phyloP scores from a whole-genome alignment of 2,329 filamentous ascomycete species.

The Hymenoscyphus salicellus region DNA sequence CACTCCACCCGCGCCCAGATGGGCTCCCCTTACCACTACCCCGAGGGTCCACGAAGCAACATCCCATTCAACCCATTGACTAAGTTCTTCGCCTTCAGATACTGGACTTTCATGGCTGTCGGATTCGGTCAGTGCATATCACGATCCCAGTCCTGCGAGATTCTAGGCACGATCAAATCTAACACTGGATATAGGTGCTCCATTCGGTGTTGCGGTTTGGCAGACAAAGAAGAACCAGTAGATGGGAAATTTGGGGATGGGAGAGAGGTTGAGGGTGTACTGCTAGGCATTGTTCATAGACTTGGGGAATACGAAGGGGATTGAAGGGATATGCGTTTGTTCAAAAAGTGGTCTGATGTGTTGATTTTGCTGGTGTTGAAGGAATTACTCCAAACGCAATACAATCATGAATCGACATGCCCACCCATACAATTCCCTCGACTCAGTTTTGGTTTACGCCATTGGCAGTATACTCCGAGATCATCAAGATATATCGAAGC shows the following conservation, averaged over 20 bases:
- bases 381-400: background rate
- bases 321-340: background rate
- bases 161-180: conserved; percentile 20
- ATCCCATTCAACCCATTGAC: conserved; percentile 95
- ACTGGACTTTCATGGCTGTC: conserved; percentile 69
- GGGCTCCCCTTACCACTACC: conserved; percentile 94
- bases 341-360: background rate
- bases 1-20: conserved; percentile 82
- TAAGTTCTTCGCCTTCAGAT: conserved; percentile 78
- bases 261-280: conserved; percentile 19
- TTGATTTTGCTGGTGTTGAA: background rate
- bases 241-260: conserved; percentile 15
- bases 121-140: conserved; percentile 46
- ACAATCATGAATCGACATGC: background rate
- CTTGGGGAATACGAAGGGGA: conserved; percentile 14
- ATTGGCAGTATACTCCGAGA: background rate
- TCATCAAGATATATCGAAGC: background rate
- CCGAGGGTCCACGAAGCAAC: conserved; percentile 92
- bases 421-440: background rate
- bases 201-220: conserved; percentile 58
- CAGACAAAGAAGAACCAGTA: conserved; percentile 40
- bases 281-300: conserved; percentile 15
- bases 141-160: background rate
- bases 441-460: background rate
- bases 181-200: conserved; percentile 41